Evolutionary conservation across 78 protist genomes (phyloP).

Genomic region (Pigoraptor vietnamica): DNA sequence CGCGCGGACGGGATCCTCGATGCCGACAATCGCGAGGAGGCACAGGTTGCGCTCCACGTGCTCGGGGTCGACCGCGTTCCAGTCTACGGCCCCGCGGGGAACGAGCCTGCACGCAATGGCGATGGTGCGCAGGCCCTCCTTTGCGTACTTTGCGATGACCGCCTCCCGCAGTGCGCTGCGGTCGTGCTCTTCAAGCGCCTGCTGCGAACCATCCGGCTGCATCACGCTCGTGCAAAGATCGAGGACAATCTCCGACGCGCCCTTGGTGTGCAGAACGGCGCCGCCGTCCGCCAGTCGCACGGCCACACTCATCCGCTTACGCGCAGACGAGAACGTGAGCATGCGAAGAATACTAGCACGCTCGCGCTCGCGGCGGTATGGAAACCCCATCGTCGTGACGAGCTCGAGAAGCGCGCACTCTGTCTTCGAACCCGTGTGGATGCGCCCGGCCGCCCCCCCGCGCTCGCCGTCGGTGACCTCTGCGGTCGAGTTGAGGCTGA

Average conservation of each 20-base stretch:
- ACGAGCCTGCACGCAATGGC: slow-evolving; percentile 52
- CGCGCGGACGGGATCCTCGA: slow-evolving; percentile 93
- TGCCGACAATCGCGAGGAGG: slow-evolving; percentile 78
- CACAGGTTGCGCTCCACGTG: slow-evolving; percentile 30
- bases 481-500: slow-evolving; percentile 52
- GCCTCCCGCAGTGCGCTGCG: too few relatives aligned
- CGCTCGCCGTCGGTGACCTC: too few relatives aligned
- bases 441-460: background rate
- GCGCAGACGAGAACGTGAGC: slow-evolving; percentile 75
- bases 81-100: background rate
- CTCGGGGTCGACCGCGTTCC: background rate
- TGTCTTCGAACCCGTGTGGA: slow-evolving; percentile 32
- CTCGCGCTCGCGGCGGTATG: background rate
- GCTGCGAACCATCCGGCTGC: slow-evolving; percentile 27
- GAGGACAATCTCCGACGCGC: slow-evolving; percentile 83
- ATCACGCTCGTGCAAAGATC: slow-evolving; percentile 31
- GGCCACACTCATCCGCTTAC: slow-evolving; percentile 55
- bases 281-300: slow-evolving; percentile 27
- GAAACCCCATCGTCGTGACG: background rate
- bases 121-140: slow-evolving; percentile 76
- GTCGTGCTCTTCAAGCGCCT: slow-evolving; percentile 32
- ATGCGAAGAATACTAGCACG: background rate
- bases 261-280: slow-evolving; percentile 61
- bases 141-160: slow-evolving; percentile 36
- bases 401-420: slow-evolving; percentile 62